Evolutionary conservation across 148 eudicot genomes (phyloP).

Genomic region (Amaranthus palmeri): DNA sequence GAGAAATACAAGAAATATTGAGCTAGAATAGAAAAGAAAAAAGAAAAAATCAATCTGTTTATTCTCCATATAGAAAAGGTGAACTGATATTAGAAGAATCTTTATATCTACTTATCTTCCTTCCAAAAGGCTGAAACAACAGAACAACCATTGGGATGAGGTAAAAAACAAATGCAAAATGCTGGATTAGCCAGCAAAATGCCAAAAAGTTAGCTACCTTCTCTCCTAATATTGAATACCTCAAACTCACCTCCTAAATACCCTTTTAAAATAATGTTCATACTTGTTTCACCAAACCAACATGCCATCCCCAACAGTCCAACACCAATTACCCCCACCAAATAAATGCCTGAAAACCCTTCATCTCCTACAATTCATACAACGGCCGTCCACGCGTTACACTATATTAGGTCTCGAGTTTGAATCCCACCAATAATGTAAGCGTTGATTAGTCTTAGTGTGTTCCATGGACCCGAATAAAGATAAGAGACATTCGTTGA

Average conservation of each 20-base stretch:
- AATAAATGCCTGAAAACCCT: not conserved
- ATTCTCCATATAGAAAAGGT: constrained; percentile 8
- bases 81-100: constrained; percentile 17
- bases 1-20: constrained; percentile 5
- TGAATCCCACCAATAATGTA: not conserved
- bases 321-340: not conserved
- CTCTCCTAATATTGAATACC: constrained; percentile 15
- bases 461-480: not conserved
- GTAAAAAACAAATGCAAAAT: constrained; percentile 19
- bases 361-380: not conserved
- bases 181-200: constrained; percentile 23
- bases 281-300: constrained; percentile 15
- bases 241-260: constrained; percentile 13
- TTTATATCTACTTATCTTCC: constrained; percentile 20
- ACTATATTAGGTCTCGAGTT: constrained; percentile 1
- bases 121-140: constrained; percentile 27
- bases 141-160: constrained; percentile 23
- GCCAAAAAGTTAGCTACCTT: constrained; percentile 31
- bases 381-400: not conserved
- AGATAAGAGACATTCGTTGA: not conserved
- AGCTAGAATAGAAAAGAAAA: constrained; percentile 4
- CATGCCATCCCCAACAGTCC: not conserved
- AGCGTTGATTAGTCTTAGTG: not conserved
- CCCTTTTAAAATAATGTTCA: constrained; percentile 1
- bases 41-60: constrained; percentile 7